A percentile compares a stretch with the other conserved stretches of the same genome.
Conservation (phyloP, 768 basidiomycete genomes). For the Auricularia auricula-judae region DNA sequence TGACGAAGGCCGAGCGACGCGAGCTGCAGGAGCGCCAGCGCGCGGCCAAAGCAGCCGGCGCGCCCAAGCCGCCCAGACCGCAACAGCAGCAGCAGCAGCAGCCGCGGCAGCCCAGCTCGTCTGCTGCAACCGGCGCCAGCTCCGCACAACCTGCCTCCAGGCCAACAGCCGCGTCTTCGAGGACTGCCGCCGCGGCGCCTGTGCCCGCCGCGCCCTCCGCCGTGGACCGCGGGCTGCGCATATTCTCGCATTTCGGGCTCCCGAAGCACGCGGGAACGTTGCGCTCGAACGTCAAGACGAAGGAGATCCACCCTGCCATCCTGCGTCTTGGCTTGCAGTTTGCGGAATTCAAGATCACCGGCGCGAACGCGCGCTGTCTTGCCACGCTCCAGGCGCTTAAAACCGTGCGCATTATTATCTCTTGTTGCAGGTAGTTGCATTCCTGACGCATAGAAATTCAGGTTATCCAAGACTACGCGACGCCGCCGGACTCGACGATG, state of each 20-base stretch:
- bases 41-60: conserved; percentile 50
- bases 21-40: conserved; percentile 73
- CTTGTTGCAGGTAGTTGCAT: neutral
- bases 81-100: conserved; percentile 5
- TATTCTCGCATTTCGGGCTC: conserved; percentile 78
- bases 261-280: conserved; percentile 34
- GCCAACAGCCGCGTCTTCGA: conserved; percentile 6
- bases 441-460: conserved; percentile 20
- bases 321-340: conserved; percentile 82
- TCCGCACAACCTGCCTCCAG: conserved; percentile 1
- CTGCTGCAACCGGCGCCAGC: neutral
- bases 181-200: conserved; percentile 15
- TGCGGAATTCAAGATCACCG: conserved; percentile 83
- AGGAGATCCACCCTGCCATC: conserved; percentile 87
- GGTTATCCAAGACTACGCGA: conserved; percentile 87
- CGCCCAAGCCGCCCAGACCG: conserved; percentile 25
- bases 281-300: conserved; percentile 36
- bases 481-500: conserved; percentile 76
- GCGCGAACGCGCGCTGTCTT: conserved; percentile 92
- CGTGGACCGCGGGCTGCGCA: conserved; percentile 53
- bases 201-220: conserved; percentile 25
- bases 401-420: conserved; percentile 42
- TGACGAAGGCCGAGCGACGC: conserved; percentile 72
- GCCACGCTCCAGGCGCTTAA: conserved; percentile 88
- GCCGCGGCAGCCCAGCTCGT: conserved; percentile 6